Evolutionary conservation across 2,329 filamentous ascomycete species (phyloP).

Genomic region (Colletotrichum orbiculare): DNA sequence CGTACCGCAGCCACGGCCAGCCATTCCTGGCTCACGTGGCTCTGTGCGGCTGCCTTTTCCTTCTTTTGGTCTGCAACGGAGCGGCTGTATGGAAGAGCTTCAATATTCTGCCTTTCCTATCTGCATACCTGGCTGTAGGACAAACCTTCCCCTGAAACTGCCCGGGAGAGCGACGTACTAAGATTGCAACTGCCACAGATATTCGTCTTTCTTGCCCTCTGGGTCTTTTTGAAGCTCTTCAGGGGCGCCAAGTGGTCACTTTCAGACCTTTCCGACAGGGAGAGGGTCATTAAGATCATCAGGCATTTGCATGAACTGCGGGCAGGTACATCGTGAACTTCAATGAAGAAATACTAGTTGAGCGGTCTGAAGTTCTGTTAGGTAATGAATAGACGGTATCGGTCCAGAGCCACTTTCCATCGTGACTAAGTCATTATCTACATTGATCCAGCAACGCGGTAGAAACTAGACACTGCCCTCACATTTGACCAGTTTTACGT

Average conservation of each 20-base stretch:
- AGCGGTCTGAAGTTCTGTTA: too few species aligned
- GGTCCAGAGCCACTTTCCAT: too few species aligned
- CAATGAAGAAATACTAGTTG: too few species aligned
- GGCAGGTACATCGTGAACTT: neutral
- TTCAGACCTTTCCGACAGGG: neutral
- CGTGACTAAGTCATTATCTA: too few species aligned
- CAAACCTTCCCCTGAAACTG: neutral
- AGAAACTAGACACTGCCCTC: too few species aligned
- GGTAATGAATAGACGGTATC: too few species aligned
- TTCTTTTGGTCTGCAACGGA: neutral
- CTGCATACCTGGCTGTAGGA: constrained; percentile 3
- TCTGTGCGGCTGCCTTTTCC: constrained; percentile 28
- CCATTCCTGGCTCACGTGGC: constrained; percentile 50
- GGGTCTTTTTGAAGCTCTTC: neutral
- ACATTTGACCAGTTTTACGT: too few species aligned
- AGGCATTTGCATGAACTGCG: constrained; percentile 2
- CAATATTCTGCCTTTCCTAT: neutral
- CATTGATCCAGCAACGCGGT: too few species aligned
- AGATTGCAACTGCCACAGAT: neutral
- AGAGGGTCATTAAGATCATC: constrained; percentile 3
- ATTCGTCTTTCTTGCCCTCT: neutral
- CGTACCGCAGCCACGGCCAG: constrained; percentile 52
- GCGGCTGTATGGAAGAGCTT: neutral
- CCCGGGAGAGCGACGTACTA: neutral
- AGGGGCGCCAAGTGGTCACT: constrained; percentile 2